Conservation (phyloP, 768 basidiomycete genomes). For the Russula sp. region DNA sequence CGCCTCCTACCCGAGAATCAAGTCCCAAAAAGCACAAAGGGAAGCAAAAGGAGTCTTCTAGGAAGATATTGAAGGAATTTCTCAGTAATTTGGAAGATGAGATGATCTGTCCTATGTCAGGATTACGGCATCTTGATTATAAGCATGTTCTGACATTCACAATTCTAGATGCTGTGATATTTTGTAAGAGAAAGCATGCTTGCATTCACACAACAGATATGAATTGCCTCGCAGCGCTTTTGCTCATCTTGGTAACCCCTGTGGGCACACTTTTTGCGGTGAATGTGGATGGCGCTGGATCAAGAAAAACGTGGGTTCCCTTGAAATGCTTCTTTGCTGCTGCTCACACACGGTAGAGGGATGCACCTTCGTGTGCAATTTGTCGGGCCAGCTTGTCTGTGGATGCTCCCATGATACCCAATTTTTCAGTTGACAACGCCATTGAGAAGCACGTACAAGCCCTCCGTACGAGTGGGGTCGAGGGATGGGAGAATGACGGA, state of each 20-base stretch:
- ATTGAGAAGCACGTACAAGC: slow-evolving; percentile 54
- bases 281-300: slow-evolving; percentile 61
- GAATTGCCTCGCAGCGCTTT: slow-evolving; percentile 40
- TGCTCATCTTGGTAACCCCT: slow-evolving; percentile 60
- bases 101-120: slow-evolving; percentile 64
- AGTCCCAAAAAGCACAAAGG: slow-evolving; percentile 36
- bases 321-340: not conserved
- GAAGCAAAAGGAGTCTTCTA: slow-evolving; percentile 35
- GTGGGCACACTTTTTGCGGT: slow-evolving; percentile 70
- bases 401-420: slow-evolving; percentile 51
- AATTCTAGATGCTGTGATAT: slow-evolving; percentile 60
- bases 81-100: slow-evolving; percentile 56
- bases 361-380: slow-evolving; percentile 47
- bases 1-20: not conserved
- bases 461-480: slow-evolving; percentile 40
- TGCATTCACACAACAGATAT: not conserved
- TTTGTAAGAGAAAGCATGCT: slow-evolving; percentile 40
- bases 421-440: slow-evolving; percentile 53
- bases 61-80: slow-evolving; percentile 27
- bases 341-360: slow-evolving; percentile 30
- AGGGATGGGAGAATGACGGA: slow-evolving; percentile 51
- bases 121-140: slow-evolving; percentile 18
- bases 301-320: slow-evolving; percentile 41
- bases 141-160: slow-evolving; percentile 2
- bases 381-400: slow-evolving; percentile 48